Base-by-base conservation (phyloP, 345 rosid genomes). In the Raphanus raphanistrum region DNA sequence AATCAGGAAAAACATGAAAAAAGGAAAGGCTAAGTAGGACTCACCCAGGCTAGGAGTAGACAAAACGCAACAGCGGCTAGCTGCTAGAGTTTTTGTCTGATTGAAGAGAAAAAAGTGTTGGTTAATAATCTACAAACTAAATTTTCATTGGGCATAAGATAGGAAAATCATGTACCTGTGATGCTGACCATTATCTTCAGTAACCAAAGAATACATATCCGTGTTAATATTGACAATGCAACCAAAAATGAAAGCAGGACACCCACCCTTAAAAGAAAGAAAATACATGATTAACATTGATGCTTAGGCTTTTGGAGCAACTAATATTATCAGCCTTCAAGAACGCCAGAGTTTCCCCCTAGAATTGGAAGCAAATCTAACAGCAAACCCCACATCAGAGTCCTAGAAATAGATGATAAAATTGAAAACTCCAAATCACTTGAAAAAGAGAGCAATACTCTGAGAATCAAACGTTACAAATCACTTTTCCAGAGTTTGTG, bases 291-390 rank as follows among this genome's bases (percentile, higher is more conserved):
- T 64, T 1, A 75, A 70, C 52, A 63, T 63, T 2, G 4, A 11
- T 69, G 33, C 65, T 71, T 43, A 35, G 50, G 9, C 48, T 41
- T 10, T 33, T 5, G n/a, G 38, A 65, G 63, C 28, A 69, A 16
- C 32, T 13, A 41, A 45, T 10, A 36, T 41, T 41, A 41, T 41
- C 13, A 41, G 29, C 85, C 97, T 74, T 90, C 88, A 80, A 90
- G 82, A 69, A 88, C 76, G 68, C 94, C 98, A 33, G 89, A 91
- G 64, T 35, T 32, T 35, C 97, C 98, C 75, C 89, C 94, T 36
- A 91, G 88, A 81, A 91, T 91, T 28, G 97, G 97, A 84, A 91
- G 92, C 82, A 93, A 82, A 58, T 93, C 97, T 82, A 93, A 91
- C 77, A 91, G 83, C 90, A 93, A 86, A 43, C 97, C 97, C 79